Base-by-base conservation (phyloP, 441 rosid genomes). In the Croton laevigatus region DNA sequence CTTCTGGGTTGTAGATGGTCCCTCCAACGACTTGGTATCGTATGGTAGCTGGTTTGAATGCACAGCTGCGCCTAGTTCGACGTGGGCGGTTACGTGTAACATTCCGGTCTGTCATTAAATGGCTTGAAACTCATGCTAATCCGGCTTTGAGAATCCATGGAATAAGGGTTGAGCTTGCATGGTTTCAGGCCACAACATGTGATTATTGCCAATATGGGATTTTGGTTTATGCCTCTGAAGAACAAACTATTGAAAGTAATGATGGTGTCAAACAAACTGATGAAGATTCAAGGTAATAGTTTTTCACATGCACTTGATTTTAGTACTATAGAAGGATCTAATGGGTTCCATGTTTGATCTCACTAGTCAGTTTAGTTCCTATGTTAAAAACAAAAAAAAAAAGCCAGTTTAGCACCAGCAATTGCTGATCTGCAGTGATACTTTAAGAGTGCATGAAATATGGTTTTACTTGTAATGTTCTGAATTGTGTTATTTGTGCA, bases 91-190 rank as follows among this genome's bases (percentile, higher is more conserved):
- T 96, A 65, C 82, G 81, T 79, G 83, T 82, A 51, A 87, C 98
- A 70, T 89, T 93, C 76, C 81, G 81, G 72, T 76, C 91, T 66
- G 88, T 93, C 71, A 75, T 91, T 61, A 85, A 57, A 79, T 96
- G 98, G 99, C 87, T 96, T 77, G 98, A 90, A 82, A 91, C 91
- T 48, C 92, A 96, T 77, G 99, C 94, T 62, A 93, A 96, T 83
- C 95, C 98, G 49, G 89, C 95, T 71, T 76, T 96, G 80, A 86
- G 86, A 81, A 60, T 76, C 69, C 88, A 89, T 65, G 83, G 97
- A 44, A 78, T 89, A 45, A 81, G 83, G 36, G 87, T 88, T 78
- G 93, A 88, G 84, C 93, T 96, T 79, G 94, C 97, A 23, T 87
- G 97, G 97, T 86, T 96, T 78, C 97, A 85, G 80, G 87, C 92